Evolutionary conservation across 1,284 basidiomycete genomes (phyloP).

Genomic region (Rhodotorula sp.): DNA sequence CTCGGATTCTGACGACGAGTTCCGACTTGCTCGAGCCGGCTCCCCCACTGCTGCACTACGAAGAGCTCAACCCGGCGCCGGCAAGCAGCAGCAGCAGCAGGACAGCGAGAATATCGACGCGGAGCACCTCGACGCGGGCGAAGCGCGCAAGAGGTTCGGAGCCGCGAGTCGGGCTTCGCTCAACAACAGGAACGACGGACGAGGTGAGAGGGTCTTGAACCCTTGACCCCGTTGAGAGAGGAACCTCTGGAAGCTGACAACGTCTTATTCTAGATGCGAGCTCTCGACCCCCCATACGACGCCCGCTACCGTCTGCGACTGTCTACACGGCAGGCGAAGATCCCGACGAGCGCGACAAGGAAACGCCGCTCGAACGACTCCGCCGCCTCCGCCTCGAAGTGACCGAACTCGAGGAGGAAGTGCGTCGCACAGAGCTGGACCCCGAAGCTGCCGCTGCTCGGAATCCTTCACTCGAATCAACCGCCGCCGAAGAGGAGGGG

Average conservation of each 20-base stretch:
- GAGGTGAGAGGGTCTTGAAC: constrained; percentile 7
- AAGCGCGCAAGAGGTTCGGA: constrained; percentile 33
- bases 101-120: constrained; percentile 32
- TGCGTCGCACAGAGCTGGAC: constrained; percentile 39
- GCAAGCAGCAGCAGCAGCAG: not conserved
- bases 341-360: constrained; percentile 41
- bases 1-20: constrained; percentile 41
- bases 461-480: constrained; percentile 9
- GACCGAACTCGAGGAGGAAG: constrained; percentile 53
- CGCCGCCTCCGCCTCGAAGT: constrained; percentile 54
- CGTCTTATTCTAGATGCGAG: not conserved
- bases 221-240: not conserved
- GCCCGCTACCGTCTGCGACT: constrained; percentile 17
- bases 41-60: constrained; percentile 12
- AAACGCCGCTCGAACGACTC: constrained; percentile 52
- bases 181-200: not conserved
- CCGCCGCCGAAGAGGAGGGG: constrained; percentile 14
- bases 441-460: not conserved
- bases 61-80: too few species aligned
- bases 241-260: not conserved
- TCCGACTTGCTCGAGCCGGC: constrained; percentile 15
- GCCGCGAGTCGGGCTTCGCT: constrained; percentile 12
- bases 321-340: constrained; percentile 12
- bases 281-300: not conserved
- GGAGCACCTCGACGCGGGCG: constrained; percentile 20